Evolutionary conservation across 345 rosid genomes (phyloP).

Genomic region (Erysimum cheiranthoides): DNA sequence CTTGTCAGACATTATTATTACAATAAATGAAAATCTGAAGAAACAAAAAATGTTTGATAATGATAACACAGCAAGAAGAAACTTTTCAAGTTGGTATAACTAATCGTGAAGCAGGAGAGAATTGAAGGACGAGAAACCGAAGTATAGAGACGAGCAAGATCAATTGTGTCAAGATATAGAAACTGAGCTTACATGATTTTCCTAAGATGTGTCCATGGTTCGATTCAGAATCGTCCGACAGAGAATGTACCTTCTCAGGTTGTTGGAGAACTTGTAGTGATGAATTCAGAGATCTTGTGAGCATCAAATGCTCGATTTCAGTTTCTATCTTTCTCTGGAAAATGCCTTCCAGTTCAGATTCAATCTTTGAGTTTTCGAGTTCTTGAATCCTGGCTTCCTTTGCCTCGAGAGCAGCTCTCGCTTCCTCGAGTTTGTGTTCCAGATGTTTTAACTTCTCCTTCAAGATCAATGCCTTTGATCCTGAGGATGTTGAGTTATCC

Average conservation of each 20-base stretch:
- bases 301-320: constrained; percentile 68
- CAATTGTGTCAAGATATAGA: constrained; percentile 60
- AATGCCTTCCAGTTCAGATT: constrained; percentile 64
- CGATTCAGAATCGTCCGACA: constrained; percentile 55
- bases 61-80: constrained; percentile 30
- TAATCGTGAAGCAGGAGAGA: constrained; percentile 51
- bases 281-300: constrained; percentile 52
- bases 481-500: constrained; percentile 48
- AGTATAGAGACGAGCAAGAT: constrained; percentile 60
- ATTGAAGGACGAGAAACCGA: constrained; percentile 50
- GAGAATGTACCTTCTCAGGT: constrained; percentile 36
- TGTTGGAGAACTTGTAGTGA: constrained; percentile 53
- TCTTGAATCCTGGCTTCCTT: constrained; percentile 66
- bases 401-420: constrained; percentile 48
- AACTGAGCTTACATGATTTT: constrained; percentile 53
- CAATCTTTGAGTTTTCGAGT: constrained; percentile 64
- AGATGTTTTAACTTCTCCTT: constrained; percentile 55
- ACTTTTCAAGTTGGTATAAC: constrained; percentile 61
- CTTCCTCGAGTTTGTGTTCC: constrained; percentile 57
- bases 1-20: constrained; percentile 17
- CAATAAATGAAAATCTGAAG: constrained; percentile 13
- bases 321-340: constrained; percentile 74
- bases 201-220: constrained; percentile 48
- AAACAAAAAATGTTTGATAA: constrained; percentile 29
- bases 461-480: constrained; percentile 52